Evolutionary conservation across 208 protist genomes (phyloP), one percentile per base, ranked within the genome.

Genomic region (Phytomonas sp.): DNA sequence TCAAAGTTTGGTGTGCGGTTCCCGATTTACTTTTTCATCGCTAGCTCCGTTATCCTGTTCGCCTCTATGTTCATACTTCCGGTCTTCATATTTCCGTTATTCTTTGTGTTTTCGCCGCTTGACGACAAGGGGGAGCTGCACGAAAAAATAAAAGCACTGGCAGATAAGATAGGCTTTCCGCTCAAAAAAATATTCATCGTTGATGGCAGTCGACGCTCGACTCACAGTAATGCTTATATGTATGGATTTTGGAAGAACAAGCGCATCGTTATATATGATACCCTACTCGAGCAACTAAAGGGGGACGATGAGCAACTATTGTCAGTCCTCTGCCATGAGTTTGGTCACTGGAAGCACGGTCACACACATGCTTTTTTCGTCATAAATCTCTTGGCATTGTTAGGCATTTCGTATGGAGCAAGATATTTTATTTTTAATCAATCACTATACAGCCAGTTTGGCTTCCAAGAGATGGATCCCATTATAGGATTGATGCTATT

Each of bases 181-280:
- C 68, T 96, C 60, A 77, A 71, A 37, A 84, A 88, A 66, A 51
- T 97, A 0, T 83, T 84, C 40, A 75, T 88, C 33, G 81, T 96
- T 23, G 83, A 96, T 70, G 90, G 87, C 28, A 94, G 86, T 26
- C 71, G 77, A 15, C 86, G 90, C 17, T 95, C 88, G 7, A 65
- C 71, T 53, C 89, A 97, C 78, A 90, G 81, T 78, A 96, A 95
- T 72, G 91, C 91, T 11, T 97, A 93, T 81, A 85, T 96, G 31
- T 93, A 87, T 71, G 94, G 94, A 40, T 89, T 96, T 20, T 81
- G 83, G 64, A 81, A 77, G 15, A 93, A 91, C 77, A 93, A 94
- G 77, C 77, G 82, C 61, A 92, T 97, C 74, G 94, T 97, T 20
- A 68, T 97, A 20, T 97, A 91, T 70, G 94, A 97, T 74, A 96